Evolutionary conservation across 345 rosid species (phyloP), one percentile per base, ranked within the genome.

Genomic region (Clarkia xantiana): DNA sequence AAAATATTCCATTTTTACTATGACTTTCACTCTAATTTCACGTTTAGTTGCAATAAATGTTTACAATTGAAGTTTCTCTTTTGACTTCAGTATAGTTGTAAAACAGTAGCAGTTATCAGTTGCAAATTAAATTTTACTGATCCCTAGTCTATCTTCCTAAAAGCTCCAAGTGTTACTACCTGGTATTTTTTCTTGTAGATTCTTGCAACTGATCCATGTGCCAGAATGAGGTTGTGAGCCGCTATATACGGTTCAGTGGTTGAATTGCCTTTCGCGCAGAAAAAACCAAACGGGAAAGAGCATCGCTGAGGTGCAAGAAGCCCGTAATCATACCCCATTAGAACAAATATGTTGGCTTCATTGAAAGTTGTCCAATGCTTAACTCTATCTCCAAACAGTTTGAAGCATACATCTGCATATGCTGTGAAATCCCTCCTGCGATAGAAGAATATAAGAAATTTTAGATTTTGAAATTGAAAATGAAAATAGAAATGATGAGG

Each of bases 151-250:
- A n/a, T n/a, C n/a, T n/a, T n/a, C n/a, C n/a, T n/a, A n/a, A n/a
- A n/a, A n/a, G n/a, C n/a, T n/a, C n/a, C n/a, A n/a, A n/a, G n/a
- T n/a, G n/a, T 3, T 9, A 2, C 15, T 41, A 78, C 97, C 81
- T 73, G 79, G 58, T 82, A 82, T 47, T 75, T 82, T 13, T 48
- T 65, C 71, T 10, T 60, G 70, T 88, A 82, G 59, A 88, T 16
- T 54, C 62, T 75, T 41, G 84, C 75, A 39, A 73, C 71, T 6
- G 85, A 75, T 42, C 81, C 93, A 59, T 88, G 97, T 2, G 95
- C 85, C 54, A 88, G 40, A 62, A 88, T 53, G 13, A 82, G 60
- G 62, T 89, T 62, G 61, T 85, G 95, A 49, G 57, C 72, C 40
- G 58, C 90, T 38, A 77, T 0, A 62, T 82, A 85, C 53, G 95